These are phyloP conservation scores for Nigrospora sphaerica DNA, from an alignment of 2,329 filamentous ascomycete species.

Conservation along the genomic window DNA sequence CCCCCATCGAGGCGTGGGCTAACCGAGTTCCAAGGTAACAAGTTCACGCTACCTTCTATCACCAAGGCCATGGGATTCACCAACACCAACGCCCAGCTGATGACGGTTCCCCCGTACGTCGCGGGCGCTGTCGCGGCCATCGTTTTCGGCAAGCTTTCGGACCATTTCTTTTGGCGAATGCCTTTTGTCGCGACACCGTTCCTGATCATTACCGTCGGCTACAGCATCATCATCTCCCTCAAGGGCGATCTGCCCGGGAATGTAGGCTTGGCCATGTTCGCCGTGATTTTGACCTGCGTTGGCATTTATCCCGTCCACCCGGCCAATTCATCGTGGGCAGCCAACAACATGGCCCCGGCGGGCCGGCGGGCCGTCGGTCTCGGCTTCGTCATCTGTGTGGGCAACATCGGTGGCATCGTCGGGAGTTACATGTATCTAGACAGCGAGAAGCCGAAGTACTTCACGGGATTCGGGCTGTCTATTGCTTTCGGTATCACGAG, in stretches of 20 bases:
- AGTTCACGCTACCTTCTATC: conserved; percentile 25
- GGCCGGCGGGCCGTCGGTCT: conserved; percentile 20
- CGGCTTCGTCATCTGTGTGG: conserved; percentile 20
- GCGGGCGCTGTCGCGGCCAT: conserved; percentile 19
- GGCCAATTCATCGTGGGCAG: conserved; percentile 16
- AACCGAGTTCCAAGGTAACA: conserved; percentile 2
- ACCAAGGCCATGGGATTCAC: conserved; percentile 32
- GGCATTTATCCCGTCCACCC: conserved; percentile 25
- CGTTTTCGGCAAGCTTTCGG: conserved; percentile 18
- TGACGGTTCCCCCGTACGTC: conserved; percentile 9
- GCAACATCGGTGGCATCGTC: conserved; percentile 27
- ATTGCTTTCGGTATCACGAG: conserved; percentile 22
- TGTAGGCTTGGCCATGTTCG: conserved; percentile 7
- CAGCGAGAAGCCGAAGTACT: conserved; percentile 23
- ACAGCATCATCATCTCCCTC: conserved; percentile 17
- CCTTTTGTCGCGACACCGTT: conserved; percentile 19
- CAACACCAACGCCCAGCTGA: conserved; percentile 16
- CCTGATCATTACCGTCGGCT: conserved; percentile 15
- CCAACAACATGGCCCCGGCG: conserved; percentile 18
- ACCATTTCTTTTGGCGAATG: conserved; percentile 20
- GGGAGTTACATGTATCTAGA: conserved; percentile 31
- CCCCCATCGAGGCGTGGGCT: too few relatives aligned
- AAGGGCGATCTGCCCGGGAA: background rate
- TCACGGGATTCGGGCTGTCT: conserved; percentile 25
- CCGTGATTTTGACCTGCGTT: conserved; percentile 14